Evolutionary conservation across 129 eudicot species (phyloP).

Genomic region (Flaveria sonorensis): DNA sequence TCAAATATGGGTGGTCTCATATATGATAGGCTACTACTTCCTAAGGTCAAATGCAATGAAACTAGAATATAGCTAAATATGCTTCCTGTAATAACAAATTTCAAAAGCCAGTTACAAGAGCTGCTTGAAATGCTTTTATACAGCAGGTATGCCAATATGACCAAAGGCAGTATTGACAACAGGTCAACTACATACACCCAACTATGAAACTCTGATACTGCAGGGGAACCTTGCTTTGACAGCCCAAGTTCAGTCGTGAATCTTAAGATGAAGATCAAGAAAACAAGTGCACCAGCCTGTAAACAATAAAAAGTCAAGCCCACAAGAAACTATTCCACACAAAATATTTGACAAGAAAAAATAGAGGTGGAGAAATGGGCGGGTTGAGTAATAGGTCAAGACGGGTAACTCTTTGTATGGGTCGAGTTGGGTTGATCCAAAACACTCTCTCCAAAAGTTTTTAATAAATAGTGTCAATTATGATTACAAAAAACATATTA

Average conservation of each 20-base stretch:
- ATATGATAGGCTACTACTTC: conserved; percentile 55
- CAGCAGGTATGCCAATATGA: conserved; percentile 59
- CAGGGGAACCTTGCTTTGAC: conserved; percentile 74
- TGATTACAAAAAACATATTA: neutral
- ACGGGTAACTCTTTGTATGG: neutral
- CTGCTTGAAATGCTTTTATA: conserved; percentile 46
- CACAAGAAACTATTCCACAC: neutral
- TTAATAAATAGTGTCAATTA: neutral
- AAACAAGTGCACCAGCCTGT: conserved; percentile 64
- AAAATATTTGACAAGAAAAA: neutral
- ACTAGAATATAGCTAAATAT: conserved; percentile 65
- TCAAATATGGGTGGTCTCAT: conserved; percentile 26
- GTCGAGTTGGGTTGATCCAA: neutral
- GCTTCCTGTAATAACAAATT: conserved; percentile 58
- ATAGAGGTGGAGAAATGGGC: neutral
- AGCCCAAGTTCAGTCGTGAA: conserved; percentile 72
- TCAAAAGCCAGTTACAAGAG: conserved; percentile 39
- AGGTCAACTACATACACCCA: conserved; percentile 54
- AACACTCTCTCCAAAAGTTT: neutral
- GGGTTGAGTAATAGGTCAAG: neutral
- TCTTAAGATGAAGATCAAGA: conserved; percentile 61
- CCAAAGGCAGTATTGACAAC: conserved; percentile 56
- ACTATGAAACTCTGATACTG: conserved; percentile 40
- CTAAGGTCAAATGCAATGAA: conserved; percentile 54
- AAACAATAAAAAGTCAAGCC: conserved; percentile 28